Conservation (phyloP, 768 basidiomycete genomes). For the Collybia sordida region DNA sequence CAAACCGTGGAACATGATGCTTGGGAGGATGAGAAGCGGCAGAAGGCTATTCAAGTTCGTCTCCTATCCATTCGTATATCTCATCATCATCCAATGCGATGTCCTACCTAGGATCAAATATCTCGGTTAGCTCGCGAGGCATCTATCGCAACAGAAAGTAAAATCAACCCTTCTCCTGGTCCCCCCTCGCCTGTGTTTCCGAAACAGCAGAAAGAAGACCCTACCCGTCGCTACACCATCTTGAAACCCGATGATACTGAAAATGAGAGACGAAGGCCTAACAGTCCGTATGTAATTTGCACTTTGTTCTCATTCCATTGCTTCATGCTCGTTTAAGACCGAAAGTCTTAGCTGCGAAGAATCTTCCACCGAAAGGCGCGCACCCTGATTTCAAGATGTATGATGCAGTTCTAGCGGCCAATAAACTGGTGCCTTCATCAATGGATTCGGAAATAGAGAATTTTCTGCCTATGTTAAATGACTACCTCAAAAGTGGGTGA, state of each 20-base stretch:
- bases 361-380: conserved; percentile 30
- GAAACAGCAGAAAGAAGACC: conserved; percentile 28
- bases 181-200: conserved; percentile 16
- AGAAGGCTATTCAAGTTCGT: conserved; percentile 64
- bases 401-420: conserved; percentile 59
- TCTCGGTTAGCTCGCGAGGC: conserved; percentile 49
- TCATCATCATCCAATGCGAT: neutral
- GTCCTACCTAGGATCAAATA: conserved; percentile 48
- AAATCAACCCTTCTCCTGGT: conserved; percentile 6
- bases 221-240: conserved; percentile 52
- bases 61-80: neutral
- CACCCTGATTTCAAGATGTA: conserved; percentile 62
- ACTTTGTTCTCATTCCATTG: neutral
- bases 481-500: conserved; percentile 63
- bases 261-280: conserved; percentile 24
- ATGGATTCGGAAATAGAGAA: conserved; percentile 70
- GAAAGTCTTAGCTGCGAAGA: conserved; percentile 53
- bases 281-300: conserved; percentile 36
- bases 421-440: conserved; percentile 22
- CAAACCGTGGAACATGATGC: conserved; percentile 71
- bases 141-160: conserved; percentile 17
- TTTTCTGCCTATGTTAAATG: conserved; percentile 74
- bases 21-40: conserved; percentile 61
- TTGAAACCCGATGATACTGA: conserved; percentile 29
- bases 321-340: conserved; percentile 38